These are phyloP conservation scores for Maudiozyma bulderi DNA, from an alignment of 805 yeast genomes.

Conservation along the genomic window DNA sequence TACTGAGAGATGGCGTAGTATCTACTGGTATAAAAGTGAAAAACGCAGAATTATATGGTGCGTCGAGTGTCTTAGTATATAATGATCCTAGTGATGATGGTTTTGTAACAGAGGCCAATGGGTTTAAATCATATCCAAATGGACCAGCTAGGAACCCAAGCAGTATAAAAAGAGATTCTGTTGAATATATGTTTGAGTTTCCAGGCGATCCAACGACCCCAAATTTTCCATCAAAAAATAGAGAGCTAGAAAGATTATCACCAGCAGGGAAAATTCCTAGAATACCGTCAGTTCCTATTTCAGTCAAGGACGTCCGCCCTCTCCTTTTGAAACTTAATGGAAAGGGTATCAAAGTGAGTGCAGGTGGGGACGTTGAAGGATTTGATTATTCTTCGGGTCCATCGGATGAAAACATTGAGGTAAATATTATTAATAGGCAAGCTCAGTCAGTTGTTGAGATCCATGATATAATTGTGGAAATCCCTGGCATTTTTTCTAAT, in stretches of 20 bases:
- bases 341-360: constrained; percentile 29
- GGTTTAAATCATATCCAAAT: constrained; percentile 47
- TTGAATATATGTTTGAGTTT: constrained; percentile 43
- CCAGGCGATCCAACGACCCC: constrained; percentile 80
- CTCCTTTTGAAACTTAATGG: constrained; percentile 32
- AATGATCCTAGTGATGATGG: constrained; percentile 43
- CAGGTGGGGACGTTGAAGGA: constrained; percentile 35
- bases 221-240: constrained; percentile 48
- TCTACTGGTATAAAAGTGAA: constrained; percentile 49
- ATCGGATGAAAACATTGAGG: constrained; percentile 18
- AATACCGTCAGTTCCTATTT: constrained; percentile 47
- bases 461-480: constrained; percentile 41
- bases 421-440: constrained; percentile 37
- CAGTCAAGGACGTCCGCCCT: constrained; percentile 35
- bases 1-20: constrained; percentile 43
- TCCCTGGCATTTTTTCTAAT: constrained; percentile 45
- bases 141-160: constrained; percentile 60
- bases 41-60: constrained; percentile 55
- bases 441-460: constrained; percentile 35
- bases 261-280: constrained; percentile 38
- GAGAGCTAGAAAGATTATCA: constrained; percentile 31
- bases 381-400: constrained; percentile 43
- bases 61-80: constrained; percentile 45
- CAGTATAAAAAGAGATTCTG: constrained; percentile 54
- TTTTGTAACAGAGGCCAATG: constrained; percentile 44